Evolutionary conservation across 306 rosid genomes (phyloP).

Genomic region (Lathyrus tuberosus): DNA sequence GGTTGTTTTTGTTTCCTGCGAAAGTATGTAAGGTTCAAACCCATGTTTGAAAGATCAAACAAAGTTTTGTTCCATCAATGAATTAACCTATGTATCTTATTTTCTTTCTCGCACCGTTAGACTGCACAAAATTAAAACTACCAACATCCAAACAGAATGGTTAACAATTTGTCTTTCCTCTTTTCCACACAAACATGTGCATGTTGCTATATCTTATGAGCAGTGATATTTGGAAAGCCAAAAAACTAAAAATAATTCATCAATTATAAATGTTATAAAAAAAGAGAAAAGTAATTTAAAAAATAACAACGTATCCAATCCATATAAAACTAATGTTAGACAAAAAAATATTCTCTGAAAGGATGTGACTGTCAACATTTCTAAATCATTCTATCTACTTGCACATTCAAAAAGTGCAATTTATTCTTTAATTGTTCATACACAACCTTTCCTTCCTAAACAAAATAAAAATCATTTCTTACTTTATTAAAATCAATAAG

Average conservation of each 20-base stretch:
- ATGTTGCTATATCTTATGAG: background rate
- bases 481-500: slow-evolving; percentile 36
- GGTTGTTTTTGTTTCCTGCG: slow-evolving; percentile 30
- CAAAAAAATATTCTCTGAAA: background rate
- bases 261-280: too few species aligned
- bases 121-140: slow-evolving; percentile 16
- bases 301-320: too few species aligned
- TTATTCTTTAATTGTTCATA: slow-evolving; percentile 37
- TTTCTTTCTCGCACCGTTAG: slow-evolving; percentile 3
- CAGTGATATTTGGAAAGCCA: too few species aligned
- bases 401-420: slow-evolving; percentile 31
- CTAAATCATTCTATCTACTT: slow-evolving; percentile 24
- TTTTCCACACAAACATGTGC: background rate
- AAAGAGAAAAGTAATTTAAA: too few species aligned
- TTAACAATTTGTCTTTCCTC: background rate
- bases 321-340: too few species aligned
- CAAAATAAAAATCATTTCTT: slow-evolving; percentile 23
- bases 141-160: background rate
- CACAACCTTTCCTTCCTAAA: slow-evolving; percentile 37
- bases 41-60: slow-evolving; percentile 4
- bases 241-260: too few species aligned
- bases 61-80: slow-evolving; percentile 25
- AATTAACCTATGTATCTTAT: slow-evolving; percentile 11
- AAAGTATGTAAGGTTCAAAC: slow-evolving; percentile 27
- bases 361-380: slow-evolving; percentile 20